Evolutionary conservation across 169 alveolate genomes (phyloP).

Genomic region (Plasmodium malariae): DNA sequence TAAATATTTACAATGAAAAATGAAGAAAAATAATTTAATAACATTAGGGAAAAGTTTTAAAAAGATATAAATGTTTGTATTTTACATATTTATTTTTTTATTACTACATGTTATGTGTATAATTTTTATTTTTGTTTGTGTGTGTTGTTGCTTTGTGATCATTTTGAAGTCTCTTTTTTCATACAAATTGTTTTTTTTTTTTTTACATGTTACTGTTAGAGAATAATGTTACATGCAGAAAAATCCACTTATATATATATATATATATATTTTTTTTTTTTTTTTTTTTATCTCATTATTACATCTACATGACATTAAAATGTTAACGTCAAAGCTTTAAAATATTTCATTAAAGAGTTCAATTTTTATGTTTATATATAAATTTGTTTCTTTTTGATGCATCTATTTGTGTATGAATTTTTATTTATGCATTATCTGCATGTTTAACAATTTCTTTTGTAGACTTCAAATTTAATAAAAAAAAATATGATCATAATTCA

Average conservation of each 20-base stretch:
- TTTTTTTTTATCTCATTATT: constrained; percentile 4
- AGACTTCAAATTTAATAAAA: neutral
- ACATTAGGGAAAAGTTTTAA: constrained; percentile 15
- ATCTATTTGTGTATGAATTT: neutral
- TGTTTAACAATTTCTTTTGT: constrained; percentile 20
- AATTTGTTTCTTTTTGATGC: constrained; percentile 8
- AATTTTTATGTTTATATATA: constrained; percentile 1
- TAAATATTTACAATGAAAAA: constrained; percentile 16
- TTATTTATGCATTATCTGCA: constrained; percentile 21
- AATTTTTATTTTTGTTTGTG: constrained; percentile 7
- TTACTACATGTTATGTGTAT: constrained; percentile 8
- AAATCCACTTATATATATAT: constrained; percentile 21
- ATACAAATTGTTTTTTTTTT: constrained; percentile 10
- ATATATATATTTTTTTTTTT: neutral
- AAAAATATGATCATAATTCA: neutral
- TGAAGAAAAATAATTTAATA: constrained; percentile 31
- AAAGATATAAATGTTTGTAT: neutral
- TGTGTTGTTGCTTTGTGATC: constrained; percentile 19
- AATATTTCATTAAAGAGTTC: neutral
- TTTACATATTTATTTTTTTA: neutral
- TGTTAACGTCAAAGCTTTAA: neutral
- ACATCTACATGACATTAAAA: neutral
- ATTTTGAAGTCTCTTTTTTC: constrained; percentile 5
- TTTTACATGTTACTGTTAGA: neutral
- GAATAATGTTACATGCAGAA: constrained; percentile 45